Evolutionary conservation across 768 basidiomycete species (phyloP).

Genomic region (Polyporus arcularius): DNA sequence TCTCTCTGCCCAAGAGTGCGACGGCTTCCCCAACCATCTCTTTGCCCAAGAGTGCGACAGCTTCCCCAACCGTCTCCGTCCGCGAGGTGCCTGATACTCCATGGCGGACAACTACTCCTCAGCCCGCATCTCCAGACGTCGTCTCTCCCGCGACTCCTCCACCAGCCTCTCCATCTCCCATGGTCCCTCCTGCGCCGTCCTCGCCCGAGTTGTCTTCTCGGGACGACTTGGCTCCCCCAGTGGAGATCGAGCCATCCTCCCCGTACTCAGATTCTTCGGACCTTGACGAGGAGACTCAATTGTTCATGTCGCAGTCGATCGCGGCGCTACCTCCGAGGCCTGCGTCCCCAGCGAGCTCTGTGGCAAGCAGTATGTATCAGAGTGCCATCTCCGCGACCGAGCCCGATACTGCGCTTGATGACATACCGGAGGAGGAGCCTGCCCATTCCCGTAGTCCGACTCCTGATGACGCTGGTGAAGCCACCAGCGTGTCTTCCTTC

Average conservation of each 20-base stretch:
- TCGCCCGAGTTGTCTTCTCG: slow-evolving; percentile 20
- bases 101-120: background rate
- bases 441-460: slow-evolving; percentile 5
- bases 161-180: background rate
- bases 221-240: background rate
- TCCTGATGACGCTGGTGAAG: background rate
- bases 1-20: slow-evolving; percentile 12
- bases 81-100: slow-evolving; percentile 27
- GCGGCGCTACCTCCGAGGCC: slow-evolving; percentile 49
- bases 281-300: slow-evolving; percentile 63
- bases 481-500: background rate
- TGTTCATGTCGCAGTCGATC: slow-evolving; percentile 77
- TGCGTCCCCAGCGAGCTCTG: slow-evolving; percentile 39
- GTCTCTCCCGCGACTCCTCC: background rate
- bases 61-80: slow-evolving; percentile 26
- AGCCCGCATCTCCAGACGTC: too few species aligned
- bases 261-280: slow-evolving; percentile 44
- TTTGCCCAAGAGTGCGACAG: slow-evolving; percentile 21
- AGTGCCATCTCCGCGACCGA: slow-evolving; percentile 57
- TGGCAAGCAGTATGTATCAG: slow-evolving; percentile 73
- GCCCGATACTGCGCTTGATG: slow-evolving; percentile 1
- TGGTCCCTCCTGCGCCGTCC: background rate
- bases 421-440: slow-evolving; percentile 10
- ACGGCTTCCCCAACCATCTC: slow-evolving; percentile 25
- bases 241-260: slow-evolving; percentile 29